A percentile compares a stretch with the other conserved stretches of the same genome.
These are phyloP conservation scores for Brassica hybrid DNA, from an alignment of 441 rosid species.

Conservation along the genomic window DNA sequence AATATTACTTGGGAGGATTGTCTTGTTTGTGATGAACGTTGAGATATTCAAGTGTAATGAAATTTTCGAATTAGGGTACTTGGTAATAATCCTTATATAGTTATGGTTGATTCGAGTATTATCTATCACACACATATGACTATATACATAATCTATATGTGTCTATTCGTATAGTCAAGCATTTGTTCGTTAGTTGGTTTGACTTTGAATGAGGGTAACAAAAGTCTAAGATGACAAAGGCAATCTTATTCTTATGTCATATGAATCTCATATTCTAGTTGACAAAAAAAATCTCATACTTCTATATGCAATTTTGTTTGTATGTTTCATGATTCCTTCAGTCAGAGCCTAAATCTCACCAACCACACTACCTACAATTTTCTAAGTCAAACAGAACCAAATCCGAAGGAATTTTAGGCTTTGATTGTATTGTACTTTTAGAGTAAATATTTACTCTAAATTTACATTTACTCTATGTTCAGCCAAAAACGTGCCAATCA, in stretches of 20 bases:
- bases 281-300: neutral
- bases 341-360: constrained; percentile 23
- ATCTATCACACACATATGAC: neutral
- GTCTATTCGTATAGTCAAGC: constrained; percentile 24
- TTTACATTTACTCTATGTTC: too few relatives aligned
- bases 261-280: neutral
- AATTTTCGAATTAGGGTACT: constrained; percentile 13
- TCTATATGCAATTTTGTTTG: neutral
- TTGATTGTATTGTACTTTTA: too few relatives aligned
- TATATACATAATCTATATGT: neutral
- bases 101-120: neutral
- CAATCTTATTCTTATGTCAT: constrained; percentile 27
- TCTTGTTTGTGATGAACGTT: constrained; percentile 14
- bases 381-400: constrained; percentile 34
- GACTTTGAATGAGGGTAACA: neutral
- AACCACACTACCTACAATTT: constrained; percentile 7
- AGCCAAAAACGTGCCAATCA: too few relatives aligned
- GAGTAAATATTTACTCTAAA: too few relatives aligned
- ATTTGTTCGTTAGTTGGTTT: constrained; percentile 18
- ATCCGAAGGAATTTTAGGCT: neutral
- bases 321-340: constrained; percentile 6
- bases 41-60: neutral
- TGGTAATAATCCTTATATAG: neutral
- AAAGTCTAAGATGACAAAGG: constrained; percentile 29
- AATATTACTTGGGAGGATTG: neutral